Evolutionary conservation across 306 rosid genomes (phyloP).

Genomic region (Pterocarpus macrocarpus): DNA sequence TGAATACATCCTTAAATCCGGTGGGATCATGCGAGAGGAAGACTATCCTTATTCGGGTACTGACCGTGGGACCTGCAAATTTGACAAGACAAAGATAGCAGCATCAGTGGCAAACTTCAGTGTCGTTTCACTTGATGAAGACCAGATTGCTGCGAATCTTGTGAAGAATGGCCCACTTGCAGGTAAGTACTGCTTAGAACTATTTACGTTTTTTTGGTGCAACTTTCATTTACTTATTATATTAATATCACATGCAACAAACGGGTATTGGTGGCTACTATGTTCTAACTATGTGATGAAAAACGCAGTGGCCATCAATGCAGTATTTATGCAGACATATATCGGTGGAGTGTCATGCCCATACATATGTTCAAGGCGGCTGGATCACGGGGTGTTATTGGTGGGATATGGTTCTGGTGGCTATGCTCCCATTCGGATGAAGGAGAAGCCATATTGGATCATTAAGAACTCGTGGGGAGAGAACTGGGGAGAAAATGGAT

Average conservation of each 20-base stretch:
- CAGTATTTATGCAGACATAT: constrained; percentile 96
- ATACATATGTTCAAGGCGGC: constrained; percentile 77
- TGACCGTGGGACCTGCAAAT: constrained; percentile 78
- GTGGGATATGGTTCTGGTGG: constrained; percentile 87
- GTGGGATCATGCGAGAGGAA: constrained; percentile 89
- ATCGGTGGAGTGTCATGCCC: constrained; percentile 96
- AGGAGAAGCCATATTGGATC: constrained; percentile 93
- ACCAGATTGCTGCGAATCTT: constrained; percentile 92
- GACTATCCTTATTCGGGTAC: constrained; percentile 92
- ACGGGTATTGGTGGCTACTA: background rate
- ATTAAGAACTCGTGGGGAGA: constrained; percentile 96
- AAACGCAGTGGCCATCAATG: constrained; percentile 90
- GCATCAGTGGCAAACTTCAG: constrained; percentile 95
- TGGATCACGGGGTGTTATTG: constrained; percentile 85
- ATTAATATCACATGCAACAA: background rate
- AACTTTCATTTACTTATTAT: background rate
- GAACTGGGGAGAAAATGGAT: constrained; percentile 95
- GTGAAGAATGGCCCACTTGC: constrained; percentile 97
- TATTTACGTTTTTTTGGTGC: background rate
- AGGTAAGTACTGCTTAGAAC: constrained; percentile 48
- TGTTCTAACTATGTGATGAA: constrained; percentile 23
- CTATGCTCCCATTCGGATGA: constrained; percentile 81
- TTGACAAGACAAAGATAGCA: constrained; percentile 78
- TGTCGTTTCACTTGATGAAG: constrained; percentile 82
- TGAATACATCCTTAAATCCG: constrained; percentile 87